phyloP scores from a whole-genome alignment of 2,329 filamentous ascomycete species.

The Clarireedia homoeocarpa region DNA sequence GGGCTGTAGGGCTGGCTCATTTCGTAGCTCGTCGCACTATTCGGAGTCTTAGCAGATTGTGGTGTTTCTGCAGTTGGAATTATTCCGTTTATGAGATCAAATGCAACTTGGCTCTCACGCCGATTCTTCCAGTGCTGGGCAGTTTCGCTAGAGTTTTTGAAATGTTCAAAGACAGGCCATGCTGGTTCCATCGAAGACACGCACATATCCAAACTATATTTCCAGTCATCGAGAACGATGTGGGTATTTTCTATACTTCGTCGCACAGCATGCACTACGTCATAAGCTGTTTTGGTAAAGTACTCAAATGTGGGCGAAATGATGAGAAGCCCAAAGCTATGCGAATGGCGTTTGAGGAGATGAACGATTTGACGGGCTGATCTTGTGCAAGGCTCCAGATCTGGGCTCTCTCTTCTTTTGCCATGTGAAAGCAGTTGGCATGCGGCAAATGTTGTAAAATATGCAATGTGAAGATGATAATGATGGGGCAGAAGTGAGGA shows the following conservation, averaged over 20 bases:
- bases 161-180: constrained; percentile 24
- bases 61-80: constrained; percentile 19
- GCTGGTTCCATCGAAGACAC: constrained; percentile 23
- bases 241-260: constrained; percentile 26
- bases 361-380: constrained; percentile 31
- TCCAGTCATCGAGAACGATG: constrained; percentile 26
- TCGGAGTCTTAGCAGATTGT: constrained; percentile 20
- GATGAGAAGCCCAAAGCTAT: constrained; percentile 33
- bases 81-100: constrained; percentile 22
- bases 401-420: constrained; percentile 13
- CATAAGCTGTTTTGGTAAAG: constrained; percentile 31
- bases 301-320: constrained; percentile 35
- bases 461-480: constrained; percentile 26
- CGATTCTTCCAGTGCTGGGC: constrained; percentile 12
- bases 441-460: constrained; percentile 24
- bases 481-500: constrained; percentile 26
- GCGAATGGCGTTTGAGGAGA: constrained; percentile 33
- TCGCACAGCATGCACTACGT: constrained; percentile 23
- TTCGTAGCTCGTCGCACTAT: constrained; percentile 19
- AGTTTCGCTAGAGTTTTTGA: constrained; percentile 16
- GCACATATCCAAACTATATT: constrained; percentile 23
- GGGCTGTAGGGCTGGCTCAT: constrained; percentile 16
- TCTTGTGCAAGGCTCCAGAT: constrained; percentile 28
- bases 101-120: constrained; percentile 24
- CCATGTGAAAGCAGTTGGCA: constrained; percentile 21